A percentile compares a stretch with the other conserved stretches of the same genome.
Evolutionary conservation across 352 stramenopile species (phyloP).

Genomic region (Globisporangium acanthophoron): DNA sequence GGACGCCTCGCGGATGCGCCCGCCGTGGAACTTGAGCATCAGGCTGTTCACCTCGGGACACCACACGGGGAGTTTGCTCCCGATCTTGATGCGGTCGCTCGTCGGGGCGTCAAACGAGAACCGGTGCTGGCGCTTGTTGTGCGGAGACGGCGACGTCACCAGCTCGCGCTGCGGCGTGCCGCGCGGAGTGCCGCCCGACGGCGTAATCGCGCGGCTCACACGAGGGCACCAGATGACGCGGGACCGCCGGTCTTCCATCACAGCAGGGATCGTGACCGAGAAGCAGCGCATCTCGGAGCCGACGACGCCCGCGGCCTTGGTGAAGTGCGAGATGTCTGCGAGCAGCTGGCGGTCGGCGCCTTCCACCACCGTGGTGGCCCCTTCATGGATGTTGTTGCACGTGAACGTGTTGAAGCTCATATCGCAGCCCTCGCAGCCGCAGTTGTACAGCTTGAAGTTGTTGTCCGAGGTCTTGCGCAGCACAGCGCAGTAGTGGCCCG

Average conservation of each 20-base stretch:
- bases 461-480: conserved; percentile 65
- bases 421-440: conserved; percentile 82
- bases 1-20: conserved; percentile 79
- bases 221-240: conserved; percentile 82
- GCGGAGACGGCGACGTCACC: conserved; percentile 69
- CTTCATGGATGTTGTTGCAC: conserved; percentile 68
- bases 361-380: conserved; percentile 26
- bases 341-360: conserved; percentile 77
- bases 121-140: conserved; percentile 55
- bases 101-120: conserved; percentile 74
- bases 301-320: conserved; percentile 65
- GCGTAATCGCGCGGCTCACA: conserved; percentile 56
- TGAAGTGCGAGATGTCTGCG: conserved; percentile 82
- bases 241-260: conserved; percentile 76
- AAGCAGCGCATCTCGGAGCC: conserved; percentile 84
- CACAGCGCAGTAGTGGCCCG: conserved; percentile 72
- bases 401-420: conserved; percentile 82
- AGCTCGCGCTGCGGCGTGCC: conserved; percentile 40
- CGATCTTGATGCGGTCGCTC: conserved; percentile 72
- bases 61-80: conserved; percentile 83
- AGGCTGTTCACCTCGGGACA: conserved; percentile 83
- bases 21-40: conserved; percentile 87
- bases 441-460: conserved; percentile 87
- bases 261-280: conserved; percentile 65
- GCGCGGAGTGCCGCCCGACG: conserved; percentile 55